phyloP scores from a whole-genome alignment of 768 basidiomycete genomes.

The Boletellus emodensis region DNA sequence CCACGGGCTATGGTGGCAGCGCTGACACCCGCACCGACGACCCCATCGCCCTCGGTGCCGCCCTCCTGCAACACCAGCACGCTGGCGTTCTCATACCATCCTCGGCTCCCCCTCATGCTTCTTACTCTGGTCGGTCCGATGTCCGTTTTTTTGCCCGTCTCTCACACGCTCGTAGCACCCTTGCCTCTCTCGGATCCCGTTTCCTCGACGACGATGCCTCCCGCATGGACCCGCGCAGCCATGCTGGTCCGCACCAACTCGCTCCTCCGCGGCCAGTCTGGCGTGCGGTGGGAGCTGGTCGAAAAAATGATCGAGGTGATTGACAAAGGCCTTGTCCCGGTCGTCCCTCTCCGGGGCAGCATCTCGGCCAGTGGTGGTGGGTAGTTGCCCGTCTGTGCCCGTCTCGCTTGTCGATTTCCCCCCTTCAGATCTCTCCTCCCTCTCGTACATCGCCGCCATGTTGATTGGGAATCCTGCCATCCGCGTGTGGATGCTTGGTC shows the following conservation, averaged over 20 bases:
- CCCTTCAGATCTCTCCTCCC: constrained; percentile 60
- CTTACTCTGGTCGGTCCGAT: constrained; percentile 2
- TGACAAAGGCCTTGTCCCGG: constrained; percentile 64
- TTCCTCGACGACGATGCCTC: constrained; percentile 70
- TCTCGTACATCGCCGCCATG: constrained; percentile 80
- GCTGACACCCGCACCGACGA: constrained; percentile 81
- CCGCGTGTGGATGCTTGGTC: constrained; percentile 60
- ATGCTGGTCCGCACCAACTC: constrained; percentile 88
- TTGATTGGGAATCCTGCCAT: constrained; percentile 79
- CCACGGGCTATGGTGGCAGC: constrained; percentile 84
- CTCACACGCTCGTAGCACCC: constrained; percentile 13
- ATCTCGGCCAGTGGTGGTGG: constrained; percentile 80
- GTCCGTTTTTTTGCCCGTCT: too few relatives aligned
- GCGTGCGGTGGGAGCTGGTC: constrained; percentile 76
- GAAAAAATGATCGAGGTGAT: constrained; percentile 75
- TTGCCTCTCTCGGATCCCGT: constrained; percentile 72
- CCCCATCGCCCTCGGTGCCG: constrained; percentile 67
- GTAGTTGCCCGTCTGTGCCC: constrained; percentile 8
- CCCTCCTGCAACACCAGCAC: constrained; percentile 85
- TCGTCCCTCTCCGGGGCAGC: constrained; percentile 80
- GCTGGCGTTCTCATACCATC: constrained; percentile 64
- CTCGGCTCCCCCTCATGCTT: constrained; percentile 24
- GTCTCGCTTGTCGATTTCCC: constrained; percentile 4
- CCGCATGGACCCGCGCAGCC: constrained; percentile 84
- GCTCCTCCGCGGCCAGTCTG: constrained; percentile 84